Percentiles rank a stretch among this genome's conserved stretches.
These are phyloP conservation scores for Nannochloris sp. DNA, from an alignment of 139 green algal species.

Conservation along the genomic window DNA sequence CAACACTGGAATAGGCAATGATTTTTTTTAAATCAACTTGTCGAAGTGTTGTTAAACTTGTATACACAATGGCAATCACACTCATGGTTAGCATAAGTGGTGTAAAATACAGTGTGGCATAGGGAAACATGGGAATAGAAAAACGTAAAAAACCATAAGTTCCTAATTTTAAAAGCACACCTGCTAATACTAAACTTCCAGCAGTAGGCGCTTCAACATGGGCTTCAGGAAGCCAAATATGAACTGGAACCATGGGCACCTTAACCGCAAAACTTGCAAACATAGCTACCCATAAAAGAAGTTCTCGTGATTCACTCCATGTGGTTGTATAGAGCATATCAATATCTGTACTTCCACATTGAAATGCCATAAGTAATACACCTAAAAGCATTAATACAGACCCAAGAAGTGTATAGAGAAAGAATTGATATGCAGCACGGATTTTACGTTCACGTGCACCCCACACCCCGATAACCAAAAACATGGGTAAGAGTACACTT, in stretches of 20 bases:
- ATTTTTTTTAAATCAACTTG: conserved; percentile 68
- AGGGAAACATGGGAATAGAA: conserved; percentile 55
- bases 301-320: conserved; percentile 36
- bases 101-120: conserved; percentile 49
- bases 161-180: conserved; percentile 55
- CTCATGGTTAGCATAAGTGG: conserved; percentile 52
- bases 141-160: conserved; percentile 58
- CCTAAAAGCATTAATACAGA: conserved; percentile 45
- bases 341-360: conserved; percentile 50
- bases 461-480: conserved; percentile 52
- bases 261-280: conserved; percentile 60
- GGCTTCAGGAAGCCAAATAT: conserved; percentile 59
- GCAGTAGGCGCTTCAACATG: conserved; percentile 59
- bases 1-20: conserved; percentile 60
- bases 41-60: conserved; percentile 46
- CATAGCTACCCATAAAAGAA: conserved; percentile 47
- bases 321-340: conserved; percentile 33
- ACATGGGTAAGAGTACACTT: conserved; percentile 58
- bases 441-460: conserved; percentile 51
- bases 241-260: conserved; percentile 56
- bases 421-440: conserved; percentile 56
- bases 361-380: conserved; percentile 46
- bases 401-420: conserved; percentile 46
- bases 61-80: conserved; percentile 55
- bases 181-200: conserved; percentile 55